phyloP scores from a whole-genome alignment of 176 grass and related monocot species.

The Alopecurus myosuroides region DNA sequence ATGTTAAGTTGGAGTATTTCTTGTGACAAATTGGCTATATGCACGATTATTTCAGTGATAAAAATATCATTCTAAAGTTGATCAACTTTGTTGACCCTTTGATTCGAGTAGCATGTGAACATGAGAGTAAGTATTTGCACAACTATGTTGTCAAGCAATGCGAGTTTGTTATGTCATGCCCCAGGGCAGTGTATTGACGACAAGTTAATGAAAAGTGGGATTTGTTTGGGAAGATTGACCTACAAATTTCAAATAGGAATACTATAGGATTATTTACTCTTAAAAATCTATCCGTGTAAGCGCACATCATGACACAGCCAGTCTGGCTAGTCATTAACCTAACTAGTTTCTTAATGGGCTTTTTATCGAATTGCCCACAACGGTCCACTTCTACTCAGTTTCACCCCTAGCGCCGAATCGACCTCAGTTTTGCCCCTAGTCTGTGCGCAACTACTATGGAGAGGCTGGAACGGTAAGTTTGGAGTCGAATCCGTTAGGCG shows the following conservation, averaged over 20 bases:
- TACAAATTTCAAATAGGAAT: constrained; percentile 22
- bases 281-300: constrained; percentile 39
- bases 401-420: no score
- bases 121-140: constrained; percentile 19
- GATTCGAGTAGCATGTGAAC: constrained; percentile 52
- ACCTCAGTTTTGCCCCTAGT: no score
- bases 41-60: constrained; percentile 66
- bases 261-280: constrained; percentile 36
- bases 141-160: neutral
- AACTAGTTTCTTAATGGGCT: neutral
- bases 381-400: no score
- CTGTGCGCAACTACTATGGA: no score
- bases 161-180: neutral
- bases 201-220: neutral
- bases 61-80: constrained; percentile 51
- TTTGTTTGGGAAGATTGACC: constrained; percentile 25
- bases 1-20: neutral
- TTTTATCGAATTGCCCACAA: no score
- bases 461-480: no score
- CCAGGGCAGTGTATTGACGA: neutral
- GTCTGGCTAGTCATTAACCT: neutral
- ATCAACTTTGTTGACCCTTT: constrained; percentile 52
- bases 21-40: neutral
- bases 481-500: no score
- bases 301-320: neutral